Percentiles rank a stretch among this genome's conserved stretches.
Conservation (phyloP, 768 basidiomycete genomes). For the Postia placenta region DNA sequence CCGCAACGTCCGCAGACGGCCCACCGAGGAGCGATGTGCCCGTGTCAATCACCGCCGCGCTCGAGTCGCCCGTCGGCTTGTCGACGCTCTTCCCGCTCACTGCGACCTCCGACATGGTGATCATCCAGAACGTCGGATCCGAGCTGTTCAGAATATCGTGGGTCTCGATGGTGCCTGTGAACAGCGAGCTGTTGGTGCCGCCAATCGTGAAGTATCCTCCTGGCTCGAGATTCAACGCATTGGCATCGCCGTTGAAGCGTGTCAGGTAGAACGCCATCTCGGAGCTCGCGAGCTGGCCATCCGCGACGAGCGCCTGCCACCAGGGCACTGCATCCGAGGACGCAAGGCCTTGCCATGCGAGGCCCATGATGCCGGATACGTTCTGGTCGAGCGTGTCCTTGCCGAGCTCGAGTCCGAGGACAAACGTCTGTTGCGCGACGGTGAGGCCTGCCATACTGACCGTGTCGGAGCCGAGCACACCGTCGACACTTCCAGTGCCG, state of each 20-base stretch:
- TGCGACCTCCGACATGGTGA: conserved; percentile 52
- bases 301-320: conserved; percentile 50
- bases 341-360: conserved; percentile 65
- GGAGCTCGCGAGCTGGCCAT: conserved; percentile 36
- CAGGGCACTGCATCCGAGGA: conserved; percentile 52
- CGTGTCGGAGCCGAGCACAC: conserved; percentile 49
- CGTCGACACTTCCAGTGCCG: conserved; percentile 64
- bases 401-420: conserved; percentile 53
- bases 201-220: conserved; percentile 75
- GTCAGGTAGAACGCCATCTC: conserved; percentile 64
- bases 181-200: conserved; percentile 53
- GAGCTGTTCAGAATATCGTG: conserved; percentile 32
- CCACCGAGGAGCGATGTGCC: conserved; percentile 93
- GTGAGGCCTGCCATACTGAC: conserved; percentile 63
- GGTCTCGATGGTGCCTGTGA: conserved; percentile 66
- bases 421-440: conserved; percentile 45
- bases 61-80: conserved; percentile 45
- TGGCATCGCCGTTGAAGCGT: conserved; percentile 35
- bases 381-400: conserved; percentile 37
- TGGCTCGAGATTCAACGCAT: conserved; percentile 30
- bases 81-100: conserved; percentile 47
- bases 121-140: conserved; percentile 52
- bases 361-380: conserved; percentile 70
- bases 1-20: conserved; percentile 50
- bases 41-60: conserved; percentile 86